A percentile compares a stretch with the other conserved stretches of the same genome.
Evolutionary conservation across 768 basidiomycete genomes (phyloP).

Genomic region (Krasilnikovozyma curviuscula): DNA sequence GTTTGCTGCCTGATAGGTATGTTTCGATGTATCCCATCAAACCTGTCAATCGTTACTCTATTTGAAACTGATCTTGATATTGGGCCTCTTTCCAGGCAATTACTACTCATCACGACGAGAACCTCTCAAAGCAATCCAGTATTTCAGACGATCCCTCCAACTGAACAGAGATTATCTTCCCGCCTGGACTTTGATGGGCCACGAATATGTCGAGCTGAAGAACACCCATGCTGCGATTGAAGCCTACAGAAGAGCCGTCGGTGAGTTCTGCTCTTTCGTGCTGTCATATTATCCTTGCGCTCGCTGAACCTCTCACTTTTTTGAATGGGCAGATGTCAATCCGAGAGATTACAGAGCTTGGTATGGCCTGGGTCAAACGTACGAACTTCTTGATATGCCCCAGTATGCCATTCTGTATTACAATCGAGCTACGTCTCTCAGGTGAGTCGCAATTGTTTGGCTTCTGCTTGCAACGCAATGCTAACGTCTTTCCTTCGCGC

Average conservation of each 20-base stretch:
- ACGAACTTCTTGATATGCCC: constrained; percentile 90
- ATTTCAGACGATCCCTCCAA: constrained; percentile 85
- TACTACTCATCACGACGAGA: constrained; percentile 85
- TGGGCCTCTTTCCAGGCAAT: constrained; percentile 56
- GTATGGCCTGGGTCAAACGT: constrained; percentile 97
- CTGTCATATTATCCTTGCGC: background rate
- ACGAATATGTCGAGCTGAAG: constrained; percentile 97
- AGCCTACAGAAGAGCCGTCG: constrained; percentile 85
- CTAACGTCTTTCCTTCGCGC: background rate
- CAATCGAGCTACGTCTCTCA: constrained; percentile 77
- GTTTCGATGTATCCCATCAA: constrained; percentile 19
- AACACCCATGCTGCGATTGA: constrained; percentile 98
- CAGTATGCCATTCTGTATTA: constrained; percentile 92
- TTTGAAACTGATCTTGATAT: background rate
- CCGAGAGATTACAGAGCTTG: constrained; percentile 93
- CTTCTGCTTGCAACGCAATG: constrained; percentile 2
- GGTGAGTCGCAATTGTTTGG: constrained; percentile 32
- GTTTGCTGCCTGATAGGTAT: constrained; percentile 85
- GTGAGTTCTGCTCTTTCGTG: constrained; percentile 33
- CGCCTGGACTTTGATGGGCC: constrained; percentile 98
- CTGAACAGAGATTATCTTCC: constrained; percentile 85
- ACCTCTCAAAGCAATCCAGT: constrained; percentile 87
- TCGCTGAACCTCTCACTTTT: background rate
- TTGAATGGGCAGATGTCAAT: constrained; percentile 66
- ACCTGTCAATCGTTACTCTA: background rate